Evolutionary conservation across 345 rosid species (phyloP), one percentile per base, ranked within the genome.

Genomic region (Stellera chamaejasme): DNA sequence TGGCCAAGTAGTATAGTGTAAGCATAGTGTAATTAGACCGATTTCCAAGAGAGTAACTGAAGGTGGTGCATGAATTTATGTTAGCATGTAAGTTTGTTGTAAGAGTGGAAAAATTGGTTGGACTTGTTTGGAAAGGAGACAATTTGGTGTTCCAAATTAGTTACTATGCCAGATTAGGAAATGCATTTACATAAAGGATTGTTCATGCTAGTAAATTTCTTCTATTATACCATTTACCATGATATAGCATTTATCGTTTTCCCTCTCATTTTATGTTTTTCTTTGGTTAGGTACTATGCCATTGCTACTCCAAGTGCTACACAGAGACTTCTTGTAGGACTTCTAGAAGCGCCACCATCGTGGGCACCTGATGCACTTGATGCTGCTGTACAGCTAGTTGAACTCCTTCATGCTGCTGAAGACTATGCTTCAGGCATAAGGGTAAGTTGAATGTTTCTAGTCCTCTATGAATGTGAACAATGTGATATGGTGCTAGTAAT

Each of bases 311-410:
- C 98, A 58, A 92, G 98, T 77, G 96, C 98, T 63, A 92, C 98
- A 51, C 98, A 85, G 64, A 72, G 98, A 63, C 90, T 92, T 65
- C 98, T 92, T 65, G 79, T 92, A 72, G 98, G 98, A 75, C 96
- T 92, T 59, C 72, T 92, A 39, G 98, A 92, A 79, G 98, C 98
- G 52, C 98, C 96, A 0, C 98, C 98, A 10, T 92, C 98, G 4
- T 92, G 98, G 98, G 98, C 98, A 48, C 96, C 98, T 3, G 98
- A 92, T 79, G 98, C 98, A 52, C 96, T 92, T 56, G 98, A 92
- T 84, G 98, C 98, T 62, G 96, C 98, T 54, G 98, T 92, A 39
- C 98, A 92, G 77, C 98, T 92, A 59, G 96, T 92, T 70, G 98
- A 92, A 74, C 95, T 92, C 52, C 98, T 92, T 49, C 90, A 95